Conservation (phyloP, 176 grass and related monocot genomes). For the Dactylis glomerata region DNA sequence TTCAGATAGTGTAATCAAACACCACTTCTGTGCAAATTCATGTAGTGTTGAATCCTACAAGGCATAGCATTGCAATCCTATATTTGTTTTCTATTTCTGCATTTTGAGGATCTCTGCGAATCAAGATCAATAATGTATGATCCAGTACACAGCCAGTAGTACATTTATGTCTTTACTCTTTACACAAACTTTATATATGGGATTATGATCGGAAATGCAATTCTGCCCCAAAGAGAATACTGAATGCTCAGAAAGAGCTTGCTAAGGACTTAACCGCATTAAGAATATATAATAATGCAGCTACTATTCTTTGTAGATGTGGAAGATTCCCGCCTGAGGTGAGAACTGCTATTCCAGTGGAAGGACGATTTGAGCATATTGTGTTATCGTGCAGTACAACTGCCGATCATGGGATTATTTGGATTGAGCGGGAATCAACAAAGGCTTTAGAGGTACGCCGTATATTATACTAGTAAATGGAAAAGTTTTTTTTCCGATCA, state of each 20-base stretch:
- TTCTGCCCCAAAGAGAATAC: too few species aligned
- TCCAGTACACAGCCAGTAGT: background rate
- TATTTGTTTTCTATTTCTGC: background rate
- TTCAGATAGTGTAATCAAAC: background rate
- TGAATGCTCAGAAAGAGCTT: background rate
- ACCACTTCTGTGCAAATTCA: background rate
- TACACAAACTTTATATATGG: background rate
- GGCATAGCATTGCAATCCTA: background rate
- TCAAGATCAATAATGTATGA: background rate
- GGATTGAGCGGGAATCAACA: slow-evolving; percentile 83
- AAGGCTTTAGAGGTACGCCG: slow-evolving; percentile 81
- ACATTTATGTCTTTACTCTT: background rate
- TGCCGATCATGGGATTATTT: slow-evolving; percentile 92
- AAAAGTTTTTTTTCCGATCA: too few species aligned
- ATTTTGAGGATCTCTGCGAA: background rate
- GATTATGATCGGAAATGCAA: slow-evolving; percentile 13
- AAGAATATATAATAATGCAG: background rate
- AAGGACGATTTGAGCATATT: slow-evolving; percentile 95
- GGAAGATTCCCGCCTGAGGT: slow-evolving; percentile 93
- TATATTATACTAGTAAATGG: too few species aligned
- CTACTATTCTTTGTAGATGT: slow-evolving; percentile 48
- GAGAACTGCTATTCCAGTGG: slow-evolving; percentile 93
- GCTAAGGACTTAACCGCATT: background rate
- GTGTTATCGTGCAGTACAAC: slow-evolving; percentile 95
- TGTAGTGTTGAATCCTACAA: background rate